A percentile compares a stretch with the other conserved stretches of the same genome.
These are phyloP conservation scores for Aspergillus niger DNA, from an alignment of 2,329 filamentous ascomycete genomes.

Conservation along the genomic window DNA sequence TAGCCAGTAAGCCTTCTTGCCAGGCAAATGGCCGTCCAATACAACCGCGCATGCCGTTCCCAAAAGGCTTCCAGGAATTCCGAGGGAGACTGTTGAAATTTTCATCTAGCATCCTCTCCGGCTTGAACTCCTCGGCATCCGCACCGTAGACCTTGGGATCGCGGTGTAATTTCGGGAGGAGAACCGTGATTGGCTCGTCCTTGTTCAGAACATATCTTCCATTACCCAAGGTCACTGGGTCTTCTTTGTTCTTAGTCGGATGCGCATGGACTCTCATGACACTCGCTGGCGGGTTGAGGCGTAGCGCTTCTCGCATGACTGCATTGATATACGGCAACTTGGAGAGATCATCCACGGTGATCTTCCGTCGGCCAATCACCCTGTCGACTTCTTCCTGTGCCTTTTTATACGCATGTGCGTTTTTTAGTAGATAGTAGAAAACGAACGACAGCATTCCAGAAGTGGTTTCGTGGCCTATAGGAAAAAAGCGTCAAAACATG, in stretches of 20 bases:
- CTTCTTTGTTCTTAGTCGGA: conserved; percentile 43
- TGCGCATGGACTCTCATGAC: conserved; percentile 55
- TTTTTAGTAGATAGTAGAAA: conserved; percentile 65
- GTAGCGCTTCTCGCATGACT: conserved; percentile 64
- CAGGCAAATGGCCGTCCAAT: conserved; percentile 74
- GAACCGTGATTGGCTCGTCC: conserved; percentile 51
- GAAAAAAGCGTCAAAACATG: neutral
- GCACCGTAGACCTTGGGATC: conserved; percentile 67
- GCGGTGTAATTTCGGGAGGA: conserved; percentile 58
- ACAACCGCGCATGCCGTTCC: conserved; percentile 69
- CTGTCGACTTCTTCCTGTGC: conserved; percentile 68
- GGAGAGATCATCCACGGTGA: conserved; percentile 62
- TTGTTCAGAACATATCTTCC: conserved; percentile 63
- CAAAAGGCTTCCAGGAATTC: conserved; percentile 72
- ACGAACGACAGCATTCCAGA: conserved; percentile 67
- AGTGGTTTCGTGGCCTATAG: conserved; percentile 67
- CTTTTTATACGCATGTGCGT: conserved; percentile 61
- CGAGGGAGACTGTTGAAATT: conserved; percentile 62
- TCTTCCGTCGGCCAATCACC: conserved; percentile 61
- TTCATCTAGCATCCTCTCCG: conserved; percentile 72
- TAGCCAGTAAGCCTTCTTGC: conserved; percentile 67
- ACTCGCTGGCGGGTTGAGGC: conserved; percentile 61
- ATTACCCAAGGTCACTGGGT: conserved; percentile 54
- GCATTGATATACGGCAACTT: conserved; percentile 52
- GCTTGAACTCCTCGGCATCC: conserved; percentile 66